These are phyloP conservation scores for Echites panduratus DNA, from an alignment of 257 asterid genomes.

Conservation along the genomic window DNA sequence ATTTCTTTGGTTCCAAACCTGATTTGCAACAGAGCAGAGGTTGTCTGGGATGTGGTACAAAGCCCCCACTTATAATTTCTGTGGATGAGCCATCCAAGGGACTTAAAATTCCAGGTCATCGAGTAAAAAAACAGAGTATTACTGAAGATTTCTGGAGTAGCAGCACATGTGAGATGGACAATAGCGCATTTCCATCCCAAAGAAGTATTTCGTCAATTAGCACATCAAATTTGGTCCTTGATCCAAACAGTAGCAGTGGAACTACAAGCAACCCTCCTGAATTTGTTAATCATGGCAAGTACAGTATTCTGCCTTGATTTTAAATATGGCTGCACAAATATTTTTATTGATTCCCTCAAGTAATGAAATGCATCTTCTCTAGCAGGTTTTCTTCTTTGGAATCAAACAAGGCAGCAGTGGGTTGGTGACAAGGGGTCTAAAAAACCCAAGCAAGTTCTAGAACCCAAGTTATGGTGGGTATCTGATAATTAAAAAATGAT, in stretches of 20 bases:
- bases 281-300: slow-evolving; percentile 80
- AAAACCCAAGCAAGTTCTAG: slow-evolving; percentile 36
- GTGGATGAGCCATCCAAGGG: slow-evolving; percentile 78
- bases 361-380: neutral
- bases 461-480: slow-evolving; percentile 57
- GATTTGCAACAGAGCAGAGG: slow-evolving; percentile 97
- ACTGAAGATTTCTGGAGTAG: slow-evolving; percentile 81
- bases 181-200: slow-evolving; percentile 73
- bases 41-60: slow-evolving; percentile 87
- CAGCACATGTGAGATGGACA: slow-evolving; percentile 80
- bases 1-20: slow-evolving; percentile 57
- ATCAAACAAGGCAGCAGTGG: slow-evolving; percentile 86
- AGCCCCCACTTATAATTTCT: slow-evolving; percentile 64
- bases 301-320: slow-evolving; percentile 1
- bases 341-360: neutral
- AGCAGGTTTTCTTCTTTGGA: slow-evolving; percentile 88
- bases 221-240: slow-evolving; percentile 61
- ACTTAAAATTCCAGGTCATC: slow-evolving; percentile 57
- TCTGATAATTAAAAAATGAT: neutral
- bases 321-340: neutral
- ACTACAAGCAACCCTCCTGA: slow-evolving; percentile 60
- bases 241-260: slow-evolving; percentile 48
- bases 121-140: slow-evolving; percentile 46
- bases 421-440: slow-evolving; percentile 55
- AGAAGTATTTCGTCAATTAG: slow-evolving; percentile 82